Evolutionary conservation across 2,329 filamentous ascomycete species (phyloP), one percentile per base, ranked within the genome.

Genomic region (Verticillium tricorpus): DNA sequence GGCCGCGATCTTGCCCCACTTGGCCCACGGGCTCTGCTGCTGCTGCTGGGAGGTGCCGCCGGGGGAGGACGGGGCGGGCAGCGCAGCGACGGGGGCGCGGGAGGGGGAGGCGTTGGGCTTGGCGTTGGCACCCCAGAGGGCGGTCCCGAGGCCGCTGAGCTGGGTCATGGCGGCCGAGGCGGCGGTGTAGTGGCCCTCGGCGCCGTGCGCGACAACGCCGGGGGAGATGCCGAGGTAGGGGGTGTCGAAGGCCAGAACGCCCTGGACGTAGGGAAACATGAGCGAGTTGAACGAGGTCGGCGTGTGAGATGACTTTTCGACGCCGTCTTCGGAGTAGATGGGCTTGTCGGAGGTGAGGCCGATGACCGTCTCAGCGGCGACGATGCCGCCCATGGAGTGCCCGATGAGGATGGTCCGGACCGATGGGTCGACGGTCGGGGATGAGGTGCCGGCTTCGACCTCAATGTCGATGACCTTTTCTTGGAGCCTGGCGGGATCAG

Each of bases 391-490:
- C 91, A 90, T 97, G 9, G 90, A 93, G 74, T 97, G 93, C 28
- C 93, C 93, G 62, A 96, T 80, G 17, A 97, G 84, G 56, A 97
- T 83, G 32, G 90, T 89, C 70, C 88, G 89, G 22, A 97, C 92
- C 0, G 89, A 92, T 5, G 93, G 92, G 64, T 96, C 92, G 65
- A 96, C 84, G 0, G 91, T 96, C 0, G 93, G 93, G 5, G 90
- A 93, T 1, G 91, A 85, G 0, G 92, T 94, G 56, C 83, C 82
- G 67, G 91, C 90, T 32, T 84, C 87, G 62, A 97, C 93, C 77
- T 99, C 94, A 69, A 97, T 81, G 74, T 98, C 95, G 69, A 98
- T 97, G 69, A 98, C 91, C 69, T 91, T 91, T 72, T 97, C 89
- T 67, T 93, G 87, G 17, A 98, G 85, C 92, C 89, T 92, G 62